Evolutionary conservation across 2,329 filamentous ascomycete genomes (phyloP).

Genomic region (Microcyclosporella mali): DNA sequence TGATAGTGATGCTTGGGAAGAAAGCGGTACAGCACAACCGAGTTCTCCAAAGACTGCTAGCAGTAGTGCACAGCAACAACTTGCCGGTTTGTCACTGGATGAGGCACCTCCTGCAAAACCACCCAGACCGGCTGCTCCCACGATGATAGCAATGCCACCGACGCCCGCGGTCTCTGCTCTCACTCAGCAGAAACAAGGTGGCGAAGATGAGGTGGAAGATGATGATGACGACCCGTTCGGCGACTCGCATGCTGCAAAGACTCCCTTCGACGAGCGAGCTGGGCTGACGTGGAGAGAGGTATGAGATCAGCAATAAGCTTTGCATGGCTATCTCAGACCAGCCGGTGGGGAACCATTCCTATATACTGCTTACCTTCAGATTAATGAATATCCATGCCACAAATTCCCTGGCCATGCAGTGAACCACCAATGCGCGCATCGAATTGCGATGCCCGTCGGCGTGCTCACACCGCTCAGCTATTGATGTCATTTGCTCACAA

Average conservation of each 20-base stretch:
- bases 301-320: too few species aligned
- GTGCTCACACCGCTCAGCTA: too few species aligned
- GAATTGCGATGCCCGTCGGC: too few species aligned
- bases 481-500: too few species aligned
- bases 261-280: slow-evolving; percentile 34
- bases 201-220: slow-evolving; percentile 51
- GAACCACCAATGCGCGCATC: too few species aligned
- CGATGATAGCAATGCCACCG: slow-evolving; percentile 33
- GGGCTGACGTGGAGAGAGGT: slow-evolving; percentile 34
- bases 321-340: too few species aligned
- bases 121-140: slow-evolving; percentile 40
- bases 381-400: too few species aligned
- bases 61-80: slow-evolving; percentile 34
- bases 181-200: slow-evolving; percentile 23
- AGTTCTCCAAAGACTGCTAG: slow-evolving; percentile 6
- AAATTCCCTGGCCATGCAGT: too few species aligned
- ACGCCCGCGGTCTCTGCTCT: slow-evolving; percentile 16
- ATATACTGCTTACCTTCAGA: too few species aligned
- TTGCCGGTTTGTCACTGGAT: slow-evolving; percentile 42
- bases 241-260: slow-evolving; percentile 66
- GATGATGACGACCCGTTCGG: slow-evolving; percentile 83
- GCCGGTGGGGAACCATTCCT: too few species aligned
- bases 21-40: slow-evolving; percentile 9
- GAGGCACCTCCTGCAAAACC: slow-evolving; percentile 44
- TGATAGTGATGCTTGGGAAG: slow-evolving; percentile 56